Evolutionary conservation across 768 basidiomycete genomes (phyloP), one percentile per base, ranked within the genome.

Genomic region (Rhizopogon vinicolor): DNA sequence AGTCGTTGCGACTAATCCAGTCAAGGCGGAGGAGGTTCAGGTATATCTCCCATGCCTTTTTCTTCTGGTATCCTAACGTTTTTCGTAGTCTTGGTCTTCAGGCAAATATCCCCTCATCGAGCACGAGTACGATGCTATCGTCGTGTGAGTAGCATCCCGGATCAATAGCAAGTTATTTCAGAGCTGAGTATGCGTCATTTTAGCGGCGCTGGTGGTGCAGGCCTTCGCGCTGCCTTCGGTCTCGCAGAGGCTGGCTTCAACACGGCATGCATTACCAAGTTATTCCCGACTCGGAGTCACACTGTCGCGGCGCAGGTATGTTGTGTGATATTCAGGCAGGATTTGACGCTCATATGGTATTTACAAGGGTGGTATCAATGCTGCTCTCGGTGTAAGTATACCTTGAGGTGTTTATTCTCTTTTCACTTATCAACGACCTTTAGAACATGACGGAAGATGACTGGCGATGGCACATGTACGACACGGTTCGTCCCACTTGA

Each of bases 401-500:
- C 18, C 60, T 25, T 16, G 54, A 18, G 2, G 37, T 50, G 7
- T 42, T 42, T 44, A 53, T 22, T 1, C 14, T 13, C 46, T 45
- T 9, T 31, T 19, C 28, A 45, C 28, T 57, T 2, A 59, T 63
- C 51, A 19, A 44, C 10, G 41, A 19, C 55, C 52, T 37, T 45
- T 68, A 93, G 86, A 97, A 98, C 76, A 95, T 98, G 94, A 97
- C 94, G 4, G 97, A 99, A 75, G 97, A 98, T 67, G 94, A 98
- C 70, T 98, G 95, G 94, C 78, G 94, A 74, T 97, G 94, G 95
- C 95, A 97, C 69, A 97, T 96, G 93, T 96, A 93, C 66, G 92
- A 93, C 68, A 93, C 91, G 51, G 92, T 92, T 69, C 64, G 88
- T 72, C 12, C 43, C 55, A 6, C 46, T 37, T 19, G 44, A 35